Percentiles rank a stretch among this genome's conserved stretches.
Conservation (phyloP, 345 rosid genomes). For the Corchorus olitorius region DNA sequence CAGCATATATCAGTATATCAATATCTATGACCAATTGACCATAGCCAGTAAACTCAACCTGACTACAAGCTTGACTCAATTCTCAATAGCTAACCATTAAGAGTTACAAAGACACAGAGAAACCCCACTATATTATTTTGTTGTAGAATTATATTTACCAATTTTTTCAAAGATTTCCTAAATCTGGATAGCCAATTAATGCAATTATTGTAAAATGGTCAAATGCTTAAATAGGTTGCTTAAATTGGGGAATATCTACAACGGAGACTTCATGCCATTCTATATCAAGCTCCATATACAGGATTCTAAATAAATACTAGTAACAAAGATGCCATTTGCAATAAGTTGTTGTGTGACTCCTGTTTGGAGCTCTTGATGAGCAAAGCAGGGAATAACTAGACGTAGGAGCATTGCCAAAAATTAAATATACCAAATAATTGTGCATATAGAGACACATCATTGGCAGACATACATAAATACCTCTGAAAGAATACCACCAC, state of each 20-base stretch:
- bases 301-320: too few relatives aligned
- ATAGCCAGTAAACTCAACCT: not conserved
- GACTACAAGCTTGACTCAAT: not conserved
- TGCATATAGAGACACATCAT: not conserved
- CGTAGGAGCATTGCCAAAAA: not conserved
- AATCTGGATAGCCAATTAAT: not conserved
- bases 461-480: conserved; percentile 31
- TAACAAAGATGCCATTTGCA: not conserved
- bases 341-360: not conserved
- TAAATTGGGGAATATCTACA: not conserved
- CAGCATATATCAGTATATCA: not conserved
- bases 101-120: not conserved
- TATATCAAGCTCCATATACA: not conserved
- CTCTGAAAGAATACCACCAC: conserved; percentile 97
- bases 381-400: not conserved
- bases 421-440: too few relatives aligned
- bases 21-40: not conserved
- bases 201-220: not conserved
- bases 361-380: not conserved
- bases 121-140: not conserved
- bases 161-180: not conserved
- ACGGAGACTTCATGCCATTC: not conserved
- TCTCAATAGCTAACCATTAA: not conserved
- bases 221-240: not conserved
- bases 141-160: not conserved